Conservation (phyloP, 495 filamentous ascomycete genomes). For the Physcia stellaris region DNA sequence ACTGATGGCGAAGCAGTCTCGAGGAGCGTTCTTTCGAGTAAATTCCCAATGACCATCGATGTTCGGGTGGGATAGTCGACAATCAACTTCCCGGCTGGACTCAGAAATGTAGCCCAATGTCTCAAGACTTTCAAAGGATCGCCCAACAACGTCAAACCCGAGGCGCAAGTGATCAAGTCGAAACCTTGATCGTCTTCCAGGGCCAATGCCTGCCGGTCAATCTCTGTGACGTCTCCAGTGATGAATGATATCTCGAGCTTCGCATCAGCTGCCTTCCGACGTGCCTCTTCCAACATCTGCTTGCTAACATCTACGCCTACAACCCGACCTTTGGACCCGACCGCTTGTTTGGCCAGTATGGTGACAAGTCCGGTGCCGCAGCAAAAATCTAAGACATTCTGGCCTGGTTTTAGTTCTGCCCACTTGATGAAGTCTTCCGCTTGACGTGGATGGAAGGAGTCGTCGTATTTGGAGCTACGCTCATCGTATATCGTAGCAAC, state of each 20-base stretch:
- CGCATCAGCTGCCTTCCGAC: constrained; percentile 13
- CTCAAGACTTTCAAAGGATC: neutral
- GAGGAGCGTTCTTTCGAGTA: too few relatives aligned
- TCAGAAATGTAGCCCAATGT: constrained; percentile 11
- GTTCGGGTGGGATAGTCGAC: constrained; percentile 4
- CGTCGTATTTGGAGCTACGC: constrained; percentile 6
- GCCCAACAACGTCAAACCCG: constrained; percentile 5
- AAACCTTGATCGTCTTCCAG: constrained; percentile 9
- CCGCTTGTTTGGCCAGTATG: constrained; percentile 19
- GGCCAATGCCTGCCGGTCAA: too few relatives aligned
- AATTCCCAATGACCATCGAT: neutral
- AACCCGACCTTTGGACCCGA: constrained; percentile 22
- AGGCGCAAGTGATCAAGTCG: constrained; percentile 12
- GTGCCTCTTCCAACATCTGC: constrained; percentile 23
- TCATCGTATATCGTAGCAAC: too few relatives aligned
- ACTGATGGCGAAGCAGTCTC: too few relatives aligned
- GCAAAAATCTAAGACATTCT: constrained; percentile 27
- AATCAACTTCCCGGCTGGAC: constrained; percentile 9
- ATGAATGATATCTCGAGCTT: constrained; percentile 19
- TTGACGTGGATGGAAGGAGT: constrained; percentile 7
- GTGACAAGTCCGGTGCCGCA: constrained; percentile 31
- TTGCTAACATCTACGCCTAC: constrained; percentile 29
- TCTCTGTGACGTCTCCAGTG: constrained; percentile 24
- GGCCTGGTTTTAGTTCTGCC: constrained; percentile 16
- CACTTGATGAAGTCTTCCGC: constrained; percentile 14